Base-by-base conservation (phyloP, 116 monocot species). In the Dioscorea cayenensis region DNA sequence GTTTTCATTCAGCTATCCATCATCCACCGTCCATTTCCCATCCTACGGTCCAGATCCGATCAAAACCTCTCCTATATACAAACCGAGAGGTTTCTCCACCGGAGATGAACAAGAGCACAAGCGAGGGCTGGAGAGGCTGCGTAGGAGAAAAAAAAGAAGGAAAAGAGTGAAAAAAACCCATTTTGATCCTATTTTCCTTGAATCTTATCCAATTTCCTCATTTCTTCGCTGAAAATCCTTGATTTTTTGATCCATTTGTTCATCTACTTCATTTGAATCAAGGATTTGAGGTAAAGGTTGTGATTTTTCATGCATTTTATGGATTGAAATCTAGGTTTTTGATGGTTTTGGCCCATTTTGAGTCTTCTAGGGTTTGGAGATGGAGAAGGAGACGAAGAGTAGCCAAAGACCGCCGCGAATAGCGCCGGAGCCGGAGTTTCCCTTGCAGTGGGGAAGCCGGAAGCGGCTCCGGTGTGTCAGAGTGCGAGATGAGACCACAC, bases 381-480 rank as follows among this genome's bases (percentile, higher is more conserved):
- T 81, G 86, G 90, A 86, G 66, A 73, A 76, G 73, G 85, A 89
- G n/a, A 63, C 52, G 66, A 71, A 74, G 69, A 75, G 22, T 12
- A 43, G 43, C 37, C 77, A 78, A 49, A 79, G 70, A 28, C 71
- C 58, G 11, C 49, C 67, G 27, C 60, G 78, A 62, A 72, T 51
- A 17, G 51, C 72, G 9, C 70, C 77, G 49, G 89, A 89, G 67
- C 71, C 77, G 4, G 85, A 94, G 21, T 79, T 89, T 49, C 72
- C 77, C n/a, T 67, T 94, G 55, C 89, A 83, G 85, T 94, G 93
- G 93, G 93, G 93, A 17, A 89, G 77, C 77, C 80, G 93, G 71
- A 94, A 89, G 83, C 73, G 93, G 27, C 89, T 87, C 60, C 82
- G 87, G 19, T 89, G 93, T 79, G 82, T 89, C 62, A 95, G 89